These are phyloP conservation scores for Fusarium camptoceras DNA, from an alignment of 2,329 filamentous ascomycete species.

Conservation along the genomic window DNA sequence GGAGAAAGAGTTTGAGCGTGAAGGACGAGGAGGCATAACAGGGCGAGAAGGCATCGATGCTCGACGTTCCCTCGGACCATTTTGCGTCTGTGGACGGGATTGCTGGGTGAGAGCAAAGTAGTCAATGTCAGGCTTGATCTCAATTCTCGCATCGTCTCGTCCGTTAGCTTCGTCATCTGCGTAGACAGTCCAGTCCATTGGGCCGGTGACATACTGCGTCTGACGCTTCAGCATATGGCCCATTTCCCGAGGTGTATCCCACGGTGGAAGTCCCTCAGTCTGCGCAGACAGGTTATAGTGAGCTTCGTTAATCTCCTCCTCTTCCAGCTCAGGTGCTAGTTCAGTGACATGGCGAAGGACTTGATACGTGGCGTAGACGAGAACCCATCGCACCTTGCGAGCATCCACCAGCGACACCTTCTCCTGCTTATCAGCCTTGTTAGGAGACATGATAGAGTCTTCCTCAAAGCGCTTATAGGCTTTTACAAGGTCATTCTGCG, in stretches of 20 bases:
- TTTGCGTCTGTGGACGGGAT: slow-evolving; percentile 18
- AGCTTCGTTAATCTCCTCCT: slow-evolving; percentile 67
- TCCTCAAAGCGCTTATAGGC: slow-evolving; percentile 79
- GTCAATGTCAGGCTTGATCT: slow-evolving; percentile 68
- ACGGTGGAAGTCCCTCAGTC: slow-evolving; percentile 58
- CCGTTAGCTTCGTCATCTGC: slow-evolving; percentile 4
- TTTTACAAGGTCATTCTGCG: slow-evolving; percentile 69
- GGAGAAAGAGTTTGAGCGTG: slow-evolving; percentile 49
- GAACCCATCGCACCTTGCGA: slow-evolving; percentile 81
- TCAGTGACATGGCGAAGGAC: slow-evolving; percentile 74
- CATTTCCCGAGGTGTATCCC: slow-evolving; percentile 53
- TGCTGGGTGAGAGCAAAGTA: slow-evolving; percentile 61
- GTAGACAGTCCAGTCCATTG: slow-evolving; percentile 22
- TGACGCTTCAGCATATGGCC: slow-evolving; percentile 47
- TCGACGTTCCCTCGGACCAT: slow-evolving; percentile 30
- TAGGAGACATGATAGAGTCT: slow-evolving; percentile 61
- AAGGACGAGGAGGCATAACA: slow-evolving; percentile 35
- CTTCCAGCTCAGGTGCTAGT: slow-evolving; percentile 68
- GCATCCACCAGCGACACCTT: slow-evolving; percentile 70
- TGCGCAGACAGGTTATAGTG: slow-evolving; percentile 67
- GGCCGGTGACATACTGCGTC: slow-evolving; percentile 42
- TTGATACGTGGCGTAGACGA: slow-evolving; percentile 80
- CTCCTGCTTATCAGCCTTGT: slow-evolving; percentile 66
- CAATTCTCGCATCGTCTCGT: slow-evolving; percentile 45
- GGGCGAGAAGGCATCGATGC: slow-evolving; percentile 24